Conservation (phyloP, 1,284 basidiomycete species). For the Blastosporella zonata region DNA sequence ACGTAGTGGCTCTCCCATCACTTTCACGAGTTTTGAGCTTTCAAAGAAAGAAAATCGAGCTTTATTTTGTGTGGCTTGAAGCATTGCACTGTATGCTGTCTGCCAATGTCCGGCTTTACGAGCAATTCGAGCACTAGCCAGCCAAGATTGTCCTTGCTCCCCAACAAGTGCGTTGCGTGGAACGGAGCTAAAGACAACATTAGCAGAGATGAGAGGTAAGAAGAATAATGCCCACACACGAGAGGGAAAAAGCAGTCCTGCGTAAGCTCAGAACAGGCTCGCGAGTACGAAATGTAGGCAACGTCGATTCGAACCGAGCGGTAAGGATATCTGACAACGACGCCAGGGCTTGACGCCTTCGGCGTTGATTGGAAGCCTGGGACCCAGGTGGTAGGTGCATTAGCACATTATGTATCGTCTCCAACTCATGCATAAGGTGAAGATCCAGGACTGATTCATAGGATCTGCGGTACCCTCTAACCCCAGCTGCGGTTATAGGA, state of each 20-base stretch:
- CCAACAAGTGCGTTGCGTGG: slow-evolving; percentile 40
- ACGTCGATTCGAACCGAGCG: slow-evolving; percentile 71
- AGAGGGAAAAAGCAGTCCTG: slow-evolving; percentile 78
- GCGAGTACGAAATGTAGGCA: slow-evolving; percentile 89
- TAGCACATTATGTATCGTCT: slow-evolving; percentile 64
- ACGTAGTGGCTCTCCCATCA: slow-evolving; percentile 79
- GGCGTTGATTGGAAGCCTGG: slow-evolving; percentile 32
- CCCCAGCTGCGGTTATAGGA: slow-evolving; percentile 79
- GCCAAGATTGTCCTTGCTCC: slow-evolving; percentile 85
- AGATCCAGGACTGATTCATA: slow-evolving; percentile 89
- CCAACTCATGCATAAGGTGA: slow-evolving; percentile 87
- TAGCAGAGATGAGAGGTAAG: slow-evolving; percentile 2
- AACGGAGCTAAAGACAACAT: slow-evolving; percentile 21
- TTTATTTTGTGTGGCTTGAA: slow-evolving; percentile 83
- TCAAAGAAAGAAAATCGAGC: slow-evolving; percentile 87
- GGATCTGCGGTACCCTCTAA: slow-evolving; percentile 78
- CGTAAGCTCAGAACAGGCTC: slow-evolving; percentile 92
- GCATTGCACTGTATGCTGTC: slow-evolving; percentile 93
- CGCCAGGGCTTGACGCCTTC: slow-evolving; percentile 32
- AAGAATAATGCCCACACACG: slow-evolving; percentile 40
- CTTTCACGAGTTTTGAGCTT: slow-evolving; percentile 84
- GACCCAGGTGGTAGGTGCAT: slow-evolving; percentile 33
- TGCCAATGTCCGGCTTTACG: slow-evolving; percentile 94
- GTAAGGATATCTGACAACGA: slow-evolving; percentile 49
- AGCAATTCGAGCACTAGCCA: slow-evolving; percentile 92